A percentile compares a stretch with the other conserved stretches of the same genome.
Conservation (phyloP, 2,329 filamentous ascomycete species). For the Aspergillus neotritici region DNA sequence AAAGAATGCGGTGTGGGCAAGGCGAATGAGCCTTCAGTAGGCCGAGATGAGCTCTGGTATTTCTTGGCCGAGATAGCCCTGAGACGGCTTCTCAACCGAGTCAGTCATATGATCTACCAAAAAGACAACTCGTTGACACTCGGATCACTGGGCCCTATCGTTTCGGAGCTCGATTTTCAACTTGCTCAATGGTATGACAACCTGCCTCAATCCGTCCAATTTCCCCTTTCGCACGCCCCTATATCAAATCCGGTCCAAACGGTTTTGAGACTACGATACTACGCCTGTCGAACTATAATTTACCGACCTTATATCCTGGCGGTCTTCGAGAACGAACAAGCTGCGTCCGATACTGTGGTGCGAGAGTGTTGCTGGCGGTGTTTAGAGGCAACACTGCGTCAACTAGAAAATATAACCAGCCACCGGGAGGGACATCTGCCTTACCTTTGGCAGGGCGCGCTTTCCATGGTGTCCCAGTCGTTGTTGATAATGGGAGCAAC, state of each 20-base stretch:
- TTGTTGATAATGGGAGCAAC: constrained; percentile 78
- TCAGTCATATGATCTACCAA: constrained; percentile 73
- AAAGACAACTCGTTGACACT: constrained; percentile 67
- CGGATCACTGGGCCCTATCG: constrained; percentile 68
- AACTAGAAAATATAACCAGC: constrained; percentile 71
- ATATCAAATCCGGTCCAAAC: constrained; percentile 71
- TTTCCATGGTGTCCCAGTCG: constrained; percentile 77
- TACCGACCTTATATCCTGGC: constrained; percentile 78
- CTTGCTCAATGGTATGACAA: constrained; percentile 80
- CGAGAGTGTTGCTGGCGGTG: constrained; percentile 76
- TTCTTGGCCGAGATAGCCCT: constrained; percentile 79
- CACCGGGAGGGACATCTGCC: constrained; percentile 80
- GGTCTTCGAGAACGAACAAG: constrained; percentile 70
- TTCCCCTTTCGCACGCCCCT: constrained; percentile 63
- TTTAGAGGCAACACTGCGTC: constrained; percentile 70
- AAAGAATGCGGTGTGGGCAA: too few species aligned
- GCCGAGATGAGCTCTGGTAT: constrained; percentile 77
- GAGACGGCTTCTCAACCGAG: constrained; percentile 68
- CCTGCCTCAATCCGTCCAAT: constrained; percentile 67
- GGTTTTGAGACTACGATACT: constrained; percentile 72
- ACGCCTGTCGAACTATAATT: constrained; percentile 80
- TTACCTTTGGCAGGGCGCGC: constrained; percentile 77
- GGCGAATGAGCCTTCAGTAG: constrained; percentile 41
- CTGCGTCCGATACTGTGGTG: constrained; percentile 65
- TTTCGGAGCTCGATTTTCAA: constrained; percentile 75